phyloP scores from a whole-genome alignment of 176 grass and related monocot genomes.

The Microstegium vimineum region DNA sequence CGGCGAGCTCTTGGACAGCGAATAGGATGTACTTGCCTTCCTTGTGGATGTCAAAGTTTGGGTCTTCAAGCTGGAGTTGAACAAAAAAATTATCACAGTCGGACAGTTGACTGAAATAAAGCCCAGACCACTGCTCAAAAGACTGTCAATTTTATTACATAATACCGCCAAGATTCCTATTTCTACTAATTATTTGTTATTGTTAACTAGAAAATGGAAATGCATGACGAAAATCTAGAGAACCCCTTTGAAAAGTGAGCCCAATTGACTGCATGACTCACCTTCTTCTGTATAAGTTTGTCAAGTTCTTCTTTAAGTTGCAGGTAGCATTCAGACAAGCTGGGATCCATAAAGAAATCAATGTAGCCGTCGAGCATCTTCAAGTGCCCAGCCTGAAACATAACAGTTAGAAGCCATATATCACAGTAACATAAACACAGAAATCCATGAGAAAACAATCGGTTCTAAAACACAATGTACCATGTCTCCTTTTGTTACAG shows the following conservation, averaged over 20 bases:
- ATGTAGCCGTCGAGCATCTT: conserved; percentile 98
- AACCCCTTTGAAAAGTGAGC: neutral
- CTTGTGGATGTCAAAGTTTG: conserved; percentile 78
- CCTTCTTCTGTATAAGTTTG: conserved; percentile 90
- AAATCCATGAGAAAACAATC: conserved; percentile 8
- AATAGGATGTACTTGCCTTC: conserved; percentile 87
- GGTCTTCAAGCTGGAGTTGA: conserved; percentile 71
- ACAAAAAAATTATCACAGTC: neutral
- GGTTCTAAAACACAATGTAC: conserved; percentile 28
- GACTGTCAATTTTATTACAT: neutral
- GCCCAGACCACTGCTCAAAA: neutral
- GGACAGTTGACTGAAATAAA: neutral
- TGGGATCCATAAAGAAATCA: conserved; percentile 97
- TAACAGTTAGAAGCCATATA: conserved; percentile 5
- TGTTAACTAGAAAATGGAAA: neutral
- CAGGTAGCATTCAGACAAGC: conserved; percentile 79
- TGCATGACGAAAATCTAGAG: neutral
- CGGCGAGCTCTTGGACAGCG: conserved; percentile 82
- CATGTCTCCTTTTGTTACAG: conserved; percentile 62
- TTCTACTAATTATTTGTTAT: neutral
- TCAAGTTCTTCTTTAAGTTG: conserved; percentile 86
- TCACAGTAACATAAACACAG: conserved; percentile 6
- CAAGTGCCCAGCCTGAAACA: conserved; percentile 71
- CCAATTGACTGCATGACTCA: conserved; percentile 17
- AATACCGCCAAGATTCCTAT: neutral